These are phyloP conservation scores for Colletotrichum ledebouriae DNA, from an alignment of 2,329 filamentous ascomycete species.

Conservation along the genomic window DNA sequence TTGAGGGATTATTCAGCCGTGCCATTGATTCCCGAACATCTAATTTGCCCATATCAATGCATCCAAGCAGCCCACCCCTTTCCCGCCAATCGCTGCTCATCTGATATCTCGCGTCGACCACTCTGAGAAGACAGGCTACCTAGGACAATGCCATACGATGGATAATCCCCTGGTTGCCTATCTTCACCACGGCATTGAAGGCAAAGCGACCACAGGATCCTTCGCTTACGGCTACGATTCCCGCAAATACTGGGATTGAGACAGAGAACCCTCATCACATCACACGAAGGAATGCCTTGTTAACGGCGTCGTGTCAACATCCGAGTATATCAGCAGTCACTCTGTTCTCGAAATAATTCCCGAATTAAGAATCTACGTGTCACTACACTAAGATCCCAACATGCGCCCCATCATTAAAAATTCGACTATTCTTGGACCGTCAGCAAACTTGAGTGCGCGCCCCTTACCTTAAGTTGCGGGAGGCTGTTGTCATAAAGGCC, in stretches of 20 bases:
- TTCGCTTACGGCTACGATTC: too few relatives aligned
- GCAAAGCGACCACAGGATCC: too few relatives aligned
- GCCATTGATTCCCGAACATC: constrained; percentile 12
- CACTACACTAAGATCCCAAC: background rate
- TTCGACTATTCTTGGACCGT: constrained; percentile 19
- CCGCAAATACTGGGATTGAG: too few relatives aligned
- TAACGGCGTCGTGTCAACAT: background rate
- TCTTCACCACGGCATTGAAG: background rate
- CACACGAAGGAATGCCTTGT: constrained; percentile 5
- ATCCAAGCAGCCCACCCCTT: constrained; percentile 23
- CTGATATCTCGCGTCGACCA: constrained; percentile 22
- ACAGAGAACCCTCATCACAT: background rate
- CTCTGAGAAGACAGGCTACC: background rate
- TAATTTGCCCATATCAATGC: constrained; percentile 39
- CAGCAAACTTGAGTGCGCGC: constrained; percentile 12
- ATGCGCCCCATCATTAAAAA: constrained; percentile 10
- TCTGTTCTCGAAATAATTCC: constrained; percentile 6
- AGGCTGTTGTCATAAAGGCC: constrained; percentile 18
- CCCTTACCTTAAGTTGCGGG: constrained; percentile 18
- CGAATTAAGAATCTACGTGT: background rate
- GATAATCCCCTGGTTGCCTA: constrained; percentile 1
- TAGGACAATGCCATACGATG: constrained; percentile 9
- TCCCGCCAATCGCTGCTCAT: constrained; percentile 12
- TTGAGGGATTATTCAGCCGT: constrained; percentile 30
- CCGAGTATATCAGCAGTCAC: background rate